phyloP scores from a whole-genome alignment of 306 rosid genomes.

The Citrullus amarus region DNA sequence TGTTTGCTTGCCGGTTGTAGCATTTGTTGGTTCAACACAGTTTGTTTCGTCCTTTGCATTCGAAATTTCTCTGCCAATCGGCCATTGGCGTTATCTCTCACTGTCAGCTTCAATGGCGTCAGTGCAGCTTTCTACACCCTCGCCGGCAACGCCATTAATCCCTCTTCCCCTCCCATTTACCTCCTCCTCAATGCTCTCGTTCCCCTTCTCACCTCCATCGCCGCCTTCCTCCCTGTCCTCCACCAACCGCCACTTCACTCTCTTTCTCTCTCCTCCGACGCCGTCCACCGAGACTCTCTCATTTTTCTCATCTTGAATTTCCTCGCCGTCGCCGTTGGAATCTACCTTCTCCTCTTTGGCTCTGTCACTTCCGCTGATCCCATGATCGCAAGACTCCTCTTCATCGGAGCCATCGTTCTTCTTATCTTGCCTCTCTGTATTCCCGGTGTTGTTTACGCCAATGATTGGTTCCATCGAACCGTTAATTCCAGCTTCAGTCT shows the following conservation, averaged over 20 bases:
- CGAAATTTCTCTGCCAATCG: slow-evolving; percentile 69
- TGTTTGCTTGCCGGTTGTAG: slow-evolving; percentile 75
- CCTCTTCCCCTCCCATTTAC: slow-evolving; percentile 43
- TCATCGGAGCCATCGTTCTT: slow-evolving; percentile 57
- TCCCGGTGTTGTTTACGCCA: slow-evolving; percentile 70
- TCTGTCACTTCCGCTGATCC: slow-evolving; percentile 28
- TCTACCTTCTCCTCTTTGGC: slow-evolving; percentile 65
- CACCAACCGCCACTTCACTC: slow-evolving; percentile 63
- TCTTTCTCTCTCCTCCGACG: slow-evolving; percentile 51
- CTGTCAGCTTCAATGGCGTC: slow-evolving; percentile 89
- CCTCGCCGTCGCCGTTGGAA: slow-evolving; percentile 65
- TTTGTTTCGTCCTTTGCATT: slow-evolving; percentile 86
- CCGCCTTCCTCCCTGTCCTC: slow-evolving; percentile 61
- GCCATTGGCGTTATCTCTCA: slow-evolving; percentile 76
- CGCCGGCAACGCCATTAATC: slow-evolving; percentile 57
- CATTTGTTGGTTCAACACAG: slow-evolving; percentile 99
- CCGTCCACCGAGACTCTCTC: slow-evolving; percentile 51
- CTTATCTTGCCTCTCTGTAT: slow-evolving; percentile 54
- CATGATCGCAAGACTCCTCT: slow-evolving; percentile 32
- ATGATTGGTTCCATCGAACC: slow-evolving; percentile 44
- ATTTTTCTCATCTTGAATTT: slow-evolving; percentile 54
- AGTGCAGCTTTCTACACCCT: slow-evolving; percentile 94
- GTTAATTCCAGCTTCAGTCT: slow-evolving; percentile 41
- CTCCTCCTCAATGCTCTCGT: slow-evolving; percentile 62
- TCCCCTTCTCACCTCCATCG: slow-evolving; percentile 57